Base-by-base conservation (phyloP, 192 early-diverging fungal species). In the Dimargaris cristalligena region DNA sequence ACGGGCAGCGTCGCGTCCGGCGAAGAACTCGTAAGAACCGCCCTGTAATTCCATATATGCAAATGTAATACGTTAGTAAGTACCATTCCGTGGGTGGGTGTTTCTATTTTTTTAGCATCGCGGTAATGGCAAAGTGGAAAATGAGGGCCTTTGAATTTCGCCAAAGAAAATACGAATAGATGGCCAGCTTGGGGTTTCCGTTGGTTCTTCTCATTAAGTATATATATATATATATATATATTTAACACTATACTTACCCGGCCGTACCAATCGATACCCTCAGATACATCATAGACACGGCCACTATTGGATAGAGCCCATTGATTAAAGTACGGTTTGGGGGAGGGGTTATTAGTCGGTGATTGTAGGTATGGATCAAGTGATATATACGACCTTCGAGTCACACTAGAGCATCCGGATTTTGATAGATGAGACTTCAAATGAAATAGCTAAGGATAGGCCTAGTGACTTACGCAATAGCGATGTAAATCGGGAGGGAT, bases 251-350 rank as follows among this genome's bases (percentile, higher is more conserved):
- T 44, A 57, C 67, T 67, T 56, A 85, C 87, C 46, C 74, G 78
- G 4, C 88, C 88, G 59, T 99, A 99, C 67, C 85, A 89, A 1
- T 74, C 68, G 44, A 68, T 63, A 22, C 91, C 88, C 0, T 63
- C 67, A 6, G 86, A 78, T 9, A 99, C 96, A 61, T 99, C 96
- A 75, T 89, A 99, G 2, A 99, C 88, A 38, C 90, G 83, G 22
- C 96, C 94, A 54, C 84, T 86, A 63, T 46, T 44, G 8, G 41
- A 18, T 44, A 20, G 33, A 32, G 6, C n/a, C 22, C 60, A 52
- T 22, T 45, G 48, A 29, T 59, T 38, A 62, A 35, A 30, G 31
- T 35, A 30, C 30, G 38, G 34, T 54, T 44, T 26, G 56, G 48
- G 22, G n/a, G 44, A 44, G 31, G 11, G 22, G 11, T 34, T 47